These are phyloP conservation scores for Microascus cirrosus DNA, from an alignment of 2,329 filamentous ascomycete genomes.

Conservation along the genomic window DNA sequence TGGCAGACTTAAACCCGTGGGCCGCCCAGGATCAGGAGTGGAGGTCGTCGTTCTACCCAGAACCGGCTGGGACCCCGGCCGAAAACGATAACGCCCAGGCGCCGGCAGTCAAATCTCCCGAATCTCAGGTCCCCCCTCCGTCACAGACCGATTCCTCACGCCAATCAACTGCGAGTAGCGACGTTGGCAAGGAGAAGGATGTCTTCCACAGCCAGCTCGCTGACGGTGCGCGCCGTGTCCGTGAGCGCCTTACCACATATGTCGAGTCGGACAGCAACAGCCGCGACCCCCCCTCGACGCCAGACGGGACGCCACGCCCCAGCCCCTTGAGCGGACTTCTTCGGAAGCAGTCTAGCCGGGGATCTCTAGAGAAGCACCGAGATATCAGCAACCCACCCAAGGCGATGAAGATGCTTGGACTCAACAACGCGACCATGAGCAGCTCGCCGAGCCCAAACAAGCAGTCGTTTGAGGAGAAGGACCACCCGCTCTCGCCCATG, in stretches of 20 bases:
- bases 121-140: no score
- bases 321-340: slow-evolving; percentile 51
- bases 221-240: slow-evolving; percentile 57
- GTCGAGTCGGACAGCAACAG: slow-evolving; percentile 44
- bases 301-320: slow-evolving; percentile 21
- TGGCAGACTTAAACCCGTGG: slow-evolving; percentile 31
- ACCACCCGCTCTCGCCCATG: slow-evolving; percentile 14
- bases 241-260: slow-evolving; percentile 61
- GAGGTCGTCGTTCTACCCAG: slow-evolving; percentile 3
- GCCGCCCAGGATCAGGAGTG: slow-evolving; percentile 18
- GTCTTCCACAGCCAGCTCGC: slow-evolving; percentile 67
- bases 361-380: slow-evolving; percentile 45
- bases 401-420: slow-evolving; percentile 49
- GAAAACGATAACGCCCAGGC: not conserved
- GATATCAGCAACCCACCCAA: slow-evolving; percentile 38
- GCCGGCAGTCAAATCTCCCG: no score
- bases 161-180: not conserved
- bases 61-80: not conserved
- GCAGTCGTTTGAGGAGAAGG: slow-evolving; percentile 20
- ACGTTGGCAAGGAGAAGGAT: slow-evolving; percentile 36
- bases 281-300: slow-evolving; percentile 4
- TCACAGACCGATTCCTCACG: not conserved
- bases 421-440: slow-evolving; percentile 31
- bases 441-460: slow-evolving; percentile 23
- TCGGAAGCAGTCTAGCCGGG: slow-evolving; percentile 54